A percentile compares a stretch with the other conserved stretches of the same genome.
Evolutionary conservation across 2,329 filamentous ascomycete genomes (phyloP).

Genomic region (Reticulascus tulasneorum): DNA sequence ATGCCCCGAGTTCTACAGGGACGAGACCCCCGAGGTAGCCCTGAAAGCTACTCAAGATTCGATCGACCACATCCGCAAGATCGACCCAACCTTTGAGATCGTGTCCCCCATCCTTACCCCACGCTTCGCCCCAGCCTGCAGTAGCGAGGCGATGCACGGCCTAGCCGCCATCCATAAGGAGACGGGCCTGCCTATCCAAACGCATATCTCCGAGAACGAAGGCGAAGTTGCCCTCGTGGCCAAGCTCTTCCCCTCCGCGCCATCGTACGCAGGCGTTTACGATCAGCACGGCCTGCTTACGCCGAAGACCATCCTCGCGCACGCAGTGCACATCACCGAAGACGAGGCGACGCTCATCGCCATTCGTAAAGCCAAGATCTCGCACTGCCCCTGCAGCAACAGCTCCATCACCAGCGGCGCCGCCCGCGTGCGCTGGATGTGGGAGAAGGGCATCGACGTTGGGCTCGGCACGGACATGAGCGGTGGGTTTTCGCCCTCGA

Average conservation of each 20-base stretch:
- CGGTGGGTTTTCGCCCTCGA: conserved; percentile 77
- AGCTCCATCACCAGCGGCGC: conserved; percentile 75
- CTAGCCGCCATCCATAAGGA: conserved; percentile 63
- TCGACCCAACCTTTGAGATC: conserved; percentile 63
- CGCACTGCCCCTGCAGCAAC: conserved; percentile 87
- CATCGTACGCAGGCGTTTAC: conserved; percentile 74
- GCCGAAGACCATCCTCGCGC: conserved; percentile 73
- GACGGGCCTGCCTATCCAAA: conserved; percentile 70
- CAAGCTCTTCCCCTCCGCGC: conserved; percentile 60
- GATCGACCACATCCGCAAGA: conserved; percentile 60
- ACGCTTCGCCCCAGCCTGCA: conserved; percentile 63
- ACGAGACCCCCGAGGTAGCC: conserved; percentile 59
- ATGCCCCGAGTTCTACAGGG: conserved; percentile 75
- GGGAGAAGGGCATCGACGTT: conserved; percentile 71
- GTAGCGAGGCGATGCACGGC: conserved; percentile 51
- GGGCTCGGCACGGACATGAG: conserved; percentile 89
- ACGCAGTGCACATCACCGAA: conserved; percentile 71
- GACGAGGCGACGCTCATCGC: conserved; percentile 65
- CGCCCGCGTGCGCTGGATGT: conserved; percentile 68
- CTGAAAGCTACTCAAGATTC: conserved; percentile 52
- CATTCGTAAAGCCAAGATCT: conserved; percentile 59
- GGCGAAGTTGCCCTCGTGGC: conserved; percentile 69
- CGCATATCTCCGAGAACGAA: conserved; percentile 82
- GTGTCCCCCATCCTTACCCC: conserved; percentile 78
- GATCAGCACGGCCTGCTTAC: conserved; percentile 68